phyloP scores from a whole-genome alignment of 208 protist genomes.

The Wallacemonas sp. region DNA sequence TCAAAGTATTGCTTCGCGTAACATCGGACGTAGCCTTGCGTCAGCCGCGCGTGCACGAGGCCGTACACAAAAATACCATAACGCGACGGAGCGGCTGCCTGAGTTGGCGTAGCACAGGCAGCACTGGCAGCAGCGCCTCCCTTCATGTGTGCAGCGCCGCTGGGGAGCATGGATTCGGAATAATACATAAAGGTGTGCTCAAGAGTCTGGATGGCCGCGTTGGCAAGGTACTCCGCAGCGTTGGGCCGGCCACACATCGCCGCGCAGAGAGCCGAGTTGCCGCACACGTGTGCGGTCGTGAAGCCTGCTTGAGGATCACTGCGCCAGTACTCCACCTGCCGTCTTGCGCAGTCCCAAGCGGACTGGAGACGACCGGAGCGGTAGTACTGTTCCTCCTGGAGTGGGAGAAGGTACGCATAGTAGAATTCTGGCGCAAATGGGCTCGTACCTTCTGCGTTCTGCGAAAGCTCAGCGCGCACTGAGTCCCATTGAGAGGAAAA shows the following conservation, averaged over 20 bases:
- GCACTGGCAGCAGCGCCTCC: not conserved
- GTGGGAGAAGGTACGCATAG: conserved; percentile 7
- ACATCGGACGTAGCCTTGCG: conserved; percentile 21
- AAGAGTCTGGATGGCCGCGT: not conserved
- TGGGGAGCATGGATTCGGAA: not conserved
- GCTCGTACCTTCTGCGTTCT: not conserved
- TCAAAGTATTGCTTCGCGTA: conserved; percentile 19
- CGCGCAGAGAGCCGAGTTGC: conserved; percentile 8
- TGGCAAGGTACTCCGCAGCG: conserved; percentile 2
- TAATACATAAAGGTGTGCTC: not conserved
- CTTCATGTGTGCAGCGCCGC: not conserved
- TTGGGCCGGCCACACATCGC: conserved; percentile 1
- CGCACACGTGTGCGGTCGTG: conserved; percentile 6
- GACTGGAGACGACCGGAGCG: not conserved
- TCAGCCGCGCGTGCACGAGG: not conserved
- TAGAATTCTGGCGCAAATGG: not conserved
- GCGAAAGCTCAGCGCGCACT: conserved; percentile 15
- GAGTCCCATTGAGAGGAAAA: conserved; percentile 20
- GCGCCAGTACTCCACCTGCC: conserved; percentile 1
- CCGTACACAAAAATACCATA: conserved; percentile 9
- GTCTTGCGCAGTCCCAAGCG: conserved; percentile 1
- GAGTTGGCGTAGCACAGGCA: not conserved
- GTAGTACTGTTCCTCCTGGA: conserved; percentile 8
- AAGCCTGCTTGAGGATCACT: not conserved
- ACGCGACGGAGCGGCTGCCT: not conserved